phyloP scores from a whole-genome alignment of 768 basidiomycete species.

The Russula foetens region DNA sequence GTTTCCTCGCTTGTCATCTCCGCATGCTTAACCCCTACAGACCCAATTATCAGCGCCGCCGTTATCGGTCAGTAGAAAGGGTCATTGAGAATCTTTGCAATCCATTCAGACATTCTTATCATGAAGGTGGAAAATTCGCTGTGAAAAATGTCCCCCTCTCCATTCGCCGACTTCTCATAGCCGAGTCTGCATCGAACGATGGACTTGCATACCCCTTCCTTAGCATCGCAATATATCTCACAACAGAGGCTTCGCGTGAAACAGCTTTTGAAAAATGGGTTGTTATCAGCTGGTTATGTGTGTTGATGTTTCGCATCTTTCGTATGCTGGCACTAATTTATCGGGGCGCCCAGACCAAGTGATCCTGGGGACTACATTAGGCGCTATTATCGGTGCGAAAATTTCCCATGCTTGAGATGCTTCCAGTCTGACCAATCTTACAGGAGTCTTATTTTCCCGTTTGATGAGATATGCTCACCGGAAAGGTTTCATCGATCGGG shows the following conservation, averaged over 20 bases:
- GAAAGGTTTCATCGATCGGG: conserved; percentile 61
- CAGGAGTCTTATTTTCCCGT: conserved; percentile 60
- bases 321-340: not conserved
- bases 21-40: conserved; percentile 88
- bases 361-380: conserved; percentile 64
- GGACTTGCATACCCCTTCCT: conserved; percentile 94
- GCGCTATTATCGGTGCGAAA: conserved; percentile 41
- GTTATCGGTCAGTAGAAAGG: conserved; percentile 49
- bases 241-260: conserved; percentile 51
- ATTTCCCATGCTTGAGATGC: not conserved
- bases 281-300: conserved; percentile 76
- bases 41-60: conserved; percentile 86
- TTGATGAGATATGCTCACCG: conserved; percentile 64
- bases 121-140: conserved; percentile 63
- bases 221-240: conserved; percentile 77
- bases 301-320: conserved; percentile 21
- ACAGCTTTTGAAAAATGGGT: conserved; percentile 80
- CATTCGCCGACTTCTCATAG: conserved; percentile 72
- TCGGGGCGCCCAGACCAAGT: too few species aligned
- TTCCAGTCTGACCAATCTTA: not conserved
- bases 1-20: conserved; percentile 79
- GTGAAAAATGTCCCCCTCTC: conserved; percentile 61
- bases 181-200: conserved; percentile 93
- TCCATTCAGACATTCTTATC: not conserved
- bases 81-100: not conserved